phyloP scores from a whole-genome alignment of 202 grass and related monocot species.

The Schoenoplectus triqueter region DNA sequence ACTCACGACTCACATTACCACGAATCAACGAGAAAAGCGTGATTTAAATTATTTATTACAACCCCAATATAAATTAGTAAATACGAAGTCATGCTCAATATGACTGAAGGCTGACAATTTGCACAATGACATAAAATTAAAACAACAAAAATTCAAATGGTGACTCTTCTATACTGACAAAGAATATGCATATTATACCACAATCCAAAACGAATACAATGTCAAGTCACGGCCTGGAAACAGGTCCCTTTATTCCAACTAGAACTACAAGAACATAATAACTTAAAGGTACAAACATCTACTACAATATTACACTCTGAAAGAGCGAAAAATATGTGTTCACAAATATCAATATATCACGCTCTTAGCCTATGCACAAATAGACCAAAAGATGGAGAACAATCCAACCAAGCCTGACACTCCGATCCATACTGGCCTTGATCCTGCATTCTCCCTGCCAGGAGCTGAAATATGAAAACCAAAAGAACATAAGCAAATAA shows the following conservation, averaged over 20 bases:
- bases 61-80: no score
- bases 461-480: constrained; percentile 23
- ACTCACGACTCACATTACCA: no score
- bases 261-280: constrained; percentile 10
- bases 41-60: no score
- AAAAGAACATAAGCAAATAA: background rate
- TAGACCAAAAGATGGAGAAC: constrained; percentile 37
- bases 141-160: background rate
- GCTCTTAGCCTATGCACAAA: constrained; percentile 27
- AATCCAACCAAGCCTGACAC: constrained; percentile 28
- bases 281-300: background rate
- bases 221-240: background rate
- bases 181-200: constrained; percentile 9
- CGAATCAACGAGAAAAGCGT: no score
- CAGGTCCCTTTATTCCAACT: constrained; percentile 31
- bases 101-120: no score
- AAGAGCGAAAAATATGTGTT: constrained; percentile 17
- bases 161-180: background rate
- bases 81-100: no score
- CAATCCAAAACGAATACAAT: constrained; percentile 27
- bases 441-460: background rate
- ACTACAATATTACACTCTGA: background rate
- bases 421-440: constrained; percentile 28
- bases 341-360: background rate
- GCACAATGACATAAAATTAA: background rate